Base-by-base conservation (phyloP, 768 basidiomycete genomes). In the Tylopilus vinaceipallidus region DNA sequence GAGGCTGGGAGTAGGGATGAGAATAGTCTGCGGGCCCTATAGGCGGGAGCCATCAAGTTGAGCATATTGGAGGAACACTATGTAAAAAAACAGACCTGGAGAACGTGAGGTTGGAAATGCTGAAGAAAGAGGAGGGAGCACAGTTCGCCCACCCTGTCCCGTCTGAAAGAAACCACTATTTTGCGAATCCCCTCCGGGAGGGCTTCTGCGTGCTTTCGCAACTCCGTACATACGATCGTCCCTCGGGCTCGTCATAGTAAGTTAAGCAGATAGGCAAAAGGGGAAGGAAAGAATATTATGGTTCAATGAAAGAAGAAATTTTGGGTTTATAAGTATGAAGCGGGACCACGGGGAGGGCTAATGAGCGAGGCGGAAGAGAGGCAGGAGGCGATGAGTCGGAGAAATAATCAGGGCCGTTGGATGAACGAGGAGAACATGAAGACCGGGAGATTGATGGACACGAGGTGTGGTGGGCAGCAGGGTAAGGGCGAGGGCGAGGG, bases 111-210 rank as follows among this genome's bases (percentile, higher is more conserved):
- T 83, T 86, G 85, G 85, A 84, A 86, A 85, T 64, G 81, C 81
- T 73, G 83, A 77, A 82, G 82, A 79, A 80, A 88, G 76, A 82
- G 86, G 83, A 84, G 86, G 87, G 71, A 88, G 82, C 76, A 86
- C 80, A 77, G 84, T 81, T 82, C 86, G 84, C 86, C 86, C 86
- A 88, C 87, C 86, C 83, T 88, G 86, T 78, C 83, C 82, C 73
- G 81, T 77, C 74, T 80, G 79, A 75, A 86, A 82, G 78, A 84
- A 84, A 74, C 69, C 75, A 71, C 75, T 75, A 68, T 69, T 74
- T 73, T 83, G 82, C 68, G 79, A 67, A 71, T 71, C 70, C 59
- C 81, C 82, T 71, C 76, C 79, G 60, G 84, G 82, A 67, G 84
- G 80, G 71, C 79, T 80, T 77, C 71, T 67, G 62, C 83, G 79